phyloP scores from a whole-genome alignment of 805 yeast species.

The Starmerella bombicola region DNA sequence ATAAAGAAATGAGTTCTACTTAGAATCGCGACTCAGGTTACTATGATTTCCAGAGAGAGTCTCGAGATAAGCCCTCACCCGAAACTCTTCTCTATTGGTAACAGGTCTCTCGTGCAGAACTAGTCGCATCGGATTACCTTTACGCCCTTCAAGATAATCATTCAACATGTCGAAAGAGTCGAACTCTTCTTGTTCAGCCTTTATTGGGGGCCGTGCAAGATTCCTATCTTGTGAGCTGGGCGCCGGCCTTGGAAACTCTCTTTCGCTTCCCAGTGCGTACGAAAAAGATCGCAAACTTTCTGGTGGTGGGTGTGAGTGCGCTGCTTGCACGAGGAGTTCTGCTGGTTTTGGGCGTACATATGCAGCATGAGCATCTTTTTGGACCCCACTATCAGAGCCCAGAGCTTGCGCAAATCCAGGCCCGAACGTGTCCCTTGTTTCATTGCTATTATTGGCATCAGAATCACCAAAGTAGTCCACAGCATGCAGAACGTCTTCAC shows the following conservation, averaged over 20 bases:
- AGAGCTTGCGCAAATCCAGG: conserved; percentile 1
- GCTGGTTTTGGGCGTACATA: neutral
- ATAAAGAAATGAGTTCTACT: neutral
- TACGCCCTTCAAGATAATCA: conserved; percentile 1
- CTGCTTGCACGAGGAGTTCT: too few relatives aligned
- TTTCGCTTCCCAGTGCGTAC: neutral
- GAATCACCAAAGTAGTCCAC: neutral
- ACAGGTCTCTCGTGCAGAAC: neutral
- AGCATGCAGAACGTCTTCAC: neutral
- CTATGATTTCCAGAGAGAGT: neutral
- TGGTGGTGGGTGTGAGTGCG: neutral
- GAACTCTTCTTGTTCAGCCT: neutral
- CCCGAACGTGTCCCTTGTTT: neutral
- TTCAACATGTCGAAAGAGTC: neutral
- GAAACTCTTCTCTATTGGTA: neutral
- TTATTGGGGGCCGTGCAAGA: neutral
- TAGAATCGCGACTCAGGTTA: neutral
- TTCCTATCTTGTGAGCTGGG: too few relatives aligned
- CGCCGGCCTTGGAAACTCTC: neutral
- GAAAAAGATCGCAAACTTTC: conserved; percentile 1
- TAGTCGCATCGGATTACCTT: neutral
- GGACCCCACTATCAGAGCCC: neutral
- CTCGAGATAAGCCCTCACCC: neutral
- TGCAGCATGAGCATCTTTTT: neutral
- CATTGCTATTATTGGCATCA: neutral